A percentile compares a stretch with the other conserved stretches of the same genome.
phyloP scores from a whole-genome alignment of 345 rosid species.

The Orychophragmus violaceus region DNA sequence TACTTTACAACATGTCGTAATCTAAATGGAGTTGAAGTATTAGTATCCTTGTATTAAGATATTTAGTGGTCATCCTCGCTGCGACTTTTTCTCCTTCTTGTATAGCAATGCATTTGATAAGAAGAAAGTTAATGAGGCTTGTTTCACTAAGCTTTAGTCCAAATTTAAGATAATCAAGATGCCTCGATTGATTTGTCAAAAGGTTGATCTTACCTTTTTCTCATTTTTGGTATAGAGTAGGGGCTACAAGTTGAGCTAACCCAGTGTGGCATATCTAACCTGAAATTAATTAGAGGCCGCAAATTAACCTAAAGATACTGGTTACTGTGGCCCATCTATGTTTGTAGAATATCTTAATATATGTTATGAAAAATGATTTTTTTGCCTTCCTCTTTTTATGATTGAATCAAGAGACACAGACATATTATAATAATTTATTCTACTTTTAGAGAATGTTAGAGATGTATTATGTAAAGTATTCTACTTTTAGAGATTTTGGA shows the following conservation, averaged over 20 bases:
- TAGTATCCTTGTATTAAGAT: background rate
- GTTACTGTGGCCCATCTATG: background rate
- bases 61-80: background rate
- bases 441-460: background rate
- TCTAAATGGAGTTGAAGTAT: background rate
- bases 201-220: background rate
- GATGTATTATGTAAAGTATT: background rate
- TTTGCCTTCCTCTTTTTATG: background rate
- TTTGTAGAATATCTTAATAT: background rate
- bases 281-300: constrained; percentile 5
- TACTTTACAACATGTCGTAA: constrained; percentile 22
- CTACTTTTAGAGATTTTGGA: too few relatives aligned
- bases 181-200: background rate
- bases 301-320: background rate
- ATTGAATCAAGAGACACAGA: background rate
- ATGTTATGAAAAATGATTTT: background rate
- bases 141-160: background rate
- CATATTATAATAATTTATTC: background rate
- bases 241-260: constrained; percentile 7
- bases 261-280: background rate
- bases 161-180: background rate
- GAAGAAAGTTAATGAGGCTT: background rate
- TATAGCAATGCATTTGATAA: background rate
- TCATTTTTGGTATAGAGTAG: background rate
- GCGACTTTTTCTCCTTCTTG: background rate